phyloP scores from a whole-genome alignment of 805 yeast species.

The Nakazawaea wyomingensis region DNA sequence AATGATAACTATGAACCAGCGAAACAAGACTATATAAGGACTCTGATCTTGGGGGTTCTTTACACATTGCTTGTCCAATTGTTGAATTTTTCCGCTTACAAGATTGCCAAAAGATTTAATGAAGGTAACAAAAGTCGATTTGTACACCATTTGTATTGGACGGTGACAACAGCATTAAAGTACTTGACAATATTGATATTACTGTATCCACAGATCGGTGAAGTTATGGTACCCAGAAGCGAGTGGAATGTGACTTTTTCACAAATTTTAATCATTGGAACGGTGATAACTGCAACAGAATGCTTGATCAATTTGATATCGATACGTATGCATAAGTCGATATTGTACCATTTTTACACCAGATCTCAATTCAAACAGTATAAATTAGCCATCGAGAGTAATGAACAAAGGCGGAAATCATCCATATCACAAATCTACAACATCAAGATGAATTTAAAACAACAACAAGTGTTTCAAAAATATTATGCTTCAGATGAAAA shows the following conservation, averaged over 20 bases:
- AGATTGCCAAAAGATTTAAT: neutral
- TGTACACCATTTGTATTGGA: conserved; percentile 6
- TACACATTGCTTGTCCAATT: neutral
- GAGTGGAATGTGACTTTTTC: neutral
- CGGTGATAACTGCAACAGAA: conserved; percentile 1
- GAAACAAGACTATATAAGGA: conserved; percentile 1
- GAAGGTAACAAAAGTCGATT: neutral
- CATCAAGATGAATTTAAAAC: conserved; percentile 6
- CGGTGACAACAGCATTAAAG: neutral
- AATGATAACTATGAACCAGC: neutral
- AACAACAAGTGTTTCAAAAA: conserved; percentile 1
- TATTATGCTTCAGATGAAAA: conserved; percentile 7
- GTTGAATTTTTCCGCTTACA: neutral
- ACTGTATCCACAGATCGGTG: conserved; percentile 7
- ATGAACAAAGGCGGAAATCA: conserved; percentile 4
- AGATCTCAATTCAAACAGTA: neutral
- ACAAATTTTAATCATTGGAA: neutral
- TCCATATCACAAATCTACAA: conserved; percentile 3
- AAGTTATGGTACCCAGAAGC: neutral
- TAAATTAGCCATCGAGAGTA: neutral
- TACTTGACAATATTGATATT: neutral
- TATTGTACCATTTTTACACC: conserved; percentile 1
- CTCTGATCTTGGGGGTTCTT: conserved; percentile 1
- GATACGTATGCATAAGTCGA: neutral
- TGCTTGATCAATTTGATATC: neutral